These are phyloP conservation scores for Lotmaria passim DNA, from an alignment of 208 protist genomes.

Conservation along the genomic window DNA sequence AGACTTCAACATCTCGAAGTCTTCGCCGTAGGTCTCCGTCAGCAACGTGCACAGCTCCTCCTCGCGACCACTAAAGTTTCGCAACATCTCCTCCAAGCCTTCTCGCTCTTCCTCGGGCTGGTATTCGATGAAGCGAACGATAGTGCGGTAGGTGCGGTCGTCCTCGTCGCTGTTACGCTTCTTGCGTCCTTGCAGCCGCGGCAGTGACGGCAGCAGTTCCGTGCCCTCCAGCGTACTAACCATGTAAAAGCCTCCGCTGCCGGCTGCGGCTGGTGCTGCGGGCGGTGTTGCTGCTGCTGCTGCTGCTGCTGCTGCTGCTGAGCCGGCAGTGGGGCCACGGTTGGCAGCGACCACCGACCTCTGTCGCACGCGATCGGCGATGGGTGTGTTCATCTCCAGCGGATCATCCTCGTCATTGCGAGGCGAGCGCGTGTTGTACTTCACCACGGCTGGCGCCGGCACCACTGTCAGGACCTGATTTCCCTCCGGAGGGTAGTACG, in stretches of 20 bases:
- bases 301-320: too few relatives aligned
- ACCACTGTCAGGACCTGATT: neutral
- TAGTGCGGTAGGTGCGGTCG: conserved; percentile 57
- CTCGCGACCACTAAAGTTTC: conserved; percentile 70
- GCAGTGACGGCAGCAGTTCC: conserved; percentile 70
- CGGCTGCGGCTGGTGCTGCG: conserved; percentile 7
- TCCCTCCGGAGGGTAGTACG: neutral
- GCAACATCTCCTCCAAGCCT: conserved; percentile 59
- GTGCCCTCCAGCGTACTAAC: conserved; percentile 53
- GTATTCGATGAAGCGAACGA: conserved; percentile 68
- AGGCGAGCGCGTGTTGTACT: conserved; percentile 37
- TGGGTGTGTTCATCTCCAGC: conserved; percentile 37
- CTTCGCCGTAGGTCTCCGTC: conserved; percentile 61
- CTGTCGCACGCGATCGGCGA: conserved; percentile 25
- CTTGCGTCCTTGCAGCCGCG: conserved; percentile 65
- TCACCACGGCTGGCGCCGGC: conserved; percentile 8
- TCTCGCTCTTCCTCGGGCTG: conserved; percentile 50
- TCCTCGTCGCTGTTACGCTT: conserved; percentile 32
- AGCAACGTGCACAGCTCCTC: conserved; percentile 67
- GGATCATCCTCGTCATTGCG: conserved; percentile 28
- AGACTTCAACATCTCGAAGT: conserved; percentile 55
- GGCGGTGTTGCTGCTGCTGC: too few relatives aligned
- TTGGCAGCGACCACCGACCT: neutral
- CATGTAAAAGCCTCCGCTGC: neutral
- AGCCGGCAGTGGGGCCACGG: neutral